A percentile compares a stretch with the other conserved stretches of the same genome.
phyloP scores from a whole-genome alignment of 768 basidiomycete genomes.

The Lentinula raphanica region DNA sequence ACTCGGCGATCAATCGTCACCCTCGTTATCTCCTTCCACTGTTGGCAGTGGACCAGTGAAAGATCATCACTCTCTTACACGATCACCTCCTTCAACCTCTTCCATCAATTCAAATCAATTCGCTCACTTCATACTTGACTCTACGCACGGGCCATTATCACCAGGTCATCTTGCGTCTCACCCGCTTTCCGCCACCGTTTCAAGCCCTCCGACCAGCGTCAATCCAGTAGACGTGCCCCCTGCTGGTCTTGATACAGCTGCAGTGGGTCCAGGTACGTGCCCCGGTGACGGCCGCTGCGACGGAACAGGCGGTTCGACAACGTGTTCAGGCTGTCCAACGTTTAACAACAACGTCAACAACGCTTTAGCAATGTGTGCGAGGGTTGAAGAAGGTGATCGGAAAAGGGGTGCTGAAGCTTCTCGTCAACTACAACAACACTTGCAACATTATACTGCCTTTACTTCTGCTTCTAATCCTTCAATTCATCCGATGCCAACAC shows the following conservation, averaged over 20 bases:
- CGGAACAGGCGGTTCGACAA: conserved; percentile 90
- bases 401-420: conserved; percentile 20
- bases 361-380: conserved; percentile 43
- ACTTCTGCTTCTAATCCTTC: conserved; percentile 9
- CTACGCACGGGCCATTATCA: neutral
- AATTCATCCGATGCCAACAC: neutral
- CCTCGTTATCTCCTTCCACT: neutral
- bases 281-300: conserved; percentile 98
- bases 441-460: conserved; percentile 18
- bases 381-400: conserved; percentile 27
- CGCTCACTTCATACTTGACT: neutral
- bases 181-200: neutral
- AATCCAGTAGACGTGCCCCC: conserved; percentile 36
- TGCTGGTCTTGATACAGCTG: neutral
- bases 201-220: neutral
- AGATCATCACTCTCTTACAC: neutral
- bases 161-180: neutral
- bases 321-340: conserved; percentile 94
- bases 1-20: neutral
- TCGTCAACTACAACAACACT: conserved; percentile 12
- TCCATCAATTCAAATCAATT: neutral
- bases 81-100: neutral
- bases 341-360: conserved; percentile 95
- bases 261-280: conserved; percentile 64
- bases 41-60: neutral